Percentiles rank a stretch among this genome's conserved stretches.
Evolutionary conservation across 768 basidiomycete species (phyloP).

Genomic region (Suillus discolor): DNA sequence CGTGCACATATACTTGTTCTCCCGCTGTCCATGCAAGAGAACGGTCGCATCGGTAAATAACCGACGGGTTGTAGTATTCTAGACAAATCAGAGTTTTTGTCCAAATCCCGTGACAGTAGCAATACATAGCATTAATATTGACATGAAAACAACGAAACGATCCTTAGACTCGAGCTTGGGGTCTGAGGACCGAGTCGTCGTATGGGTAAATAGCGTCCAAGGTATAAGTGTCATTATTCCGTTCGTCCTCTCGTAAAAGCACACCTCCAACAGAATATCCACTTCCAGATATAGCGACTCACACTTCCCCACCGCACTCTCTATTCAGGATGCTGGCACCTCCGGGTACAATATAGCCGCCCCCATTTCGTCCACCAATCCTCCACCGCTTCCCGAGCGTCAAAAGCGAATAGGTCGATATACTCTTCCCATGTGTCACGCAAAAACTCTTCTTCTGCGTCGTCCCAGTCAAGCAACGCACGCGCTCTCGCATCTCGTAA

Average conservation of each 20-base stretch:
- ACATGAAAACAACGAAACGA: background rate
- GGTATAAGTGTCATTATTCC: background rate
- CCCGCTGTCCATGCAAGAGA: background rate
- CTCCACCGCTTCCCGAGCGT: slow-evolving; percentile 54
- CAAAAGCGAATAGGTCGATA: slow-evolving; percentile 48
- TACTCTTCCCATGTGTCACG: slow-evolving; percentile 51
- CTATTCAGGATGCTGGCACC: background rate
- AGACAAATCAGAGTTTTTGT: background rate
- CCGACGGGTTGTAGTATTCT: background rate
- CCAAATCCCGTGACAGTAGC: background rate
- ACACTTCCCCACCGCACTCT: background rate
- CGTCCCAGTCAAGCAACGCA: slow-evolving; percentile 42
- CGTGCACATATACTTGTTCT: background rate
- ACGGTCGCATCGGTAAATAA: background rate
- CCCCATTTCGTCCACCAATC: slow-evolving; percentile 69
- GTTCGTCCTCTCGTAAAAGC: background rate
- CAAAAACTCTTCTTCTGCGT: slow-evolving; percentile 39
- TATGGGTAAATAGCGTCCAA: background rate
- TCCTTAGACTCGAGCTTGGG: background rate
- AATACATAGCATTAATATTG: background rate
- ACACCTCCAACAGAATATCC: slow-evolving; percentile 15
- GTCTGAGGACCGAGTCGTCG: background rate
- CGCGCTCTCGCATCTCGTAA: slow-evolving; percentile 24
- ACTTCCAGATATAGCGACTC: slow-evolving; percentile 16
- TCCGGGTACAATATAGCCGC: slow-evolving; percentile 11